These are phyloP conservation scores for Pythium folliculosum DNA, from an alignment of 352 stramenopile genomes.

Conservation along the genomic window DNA sequence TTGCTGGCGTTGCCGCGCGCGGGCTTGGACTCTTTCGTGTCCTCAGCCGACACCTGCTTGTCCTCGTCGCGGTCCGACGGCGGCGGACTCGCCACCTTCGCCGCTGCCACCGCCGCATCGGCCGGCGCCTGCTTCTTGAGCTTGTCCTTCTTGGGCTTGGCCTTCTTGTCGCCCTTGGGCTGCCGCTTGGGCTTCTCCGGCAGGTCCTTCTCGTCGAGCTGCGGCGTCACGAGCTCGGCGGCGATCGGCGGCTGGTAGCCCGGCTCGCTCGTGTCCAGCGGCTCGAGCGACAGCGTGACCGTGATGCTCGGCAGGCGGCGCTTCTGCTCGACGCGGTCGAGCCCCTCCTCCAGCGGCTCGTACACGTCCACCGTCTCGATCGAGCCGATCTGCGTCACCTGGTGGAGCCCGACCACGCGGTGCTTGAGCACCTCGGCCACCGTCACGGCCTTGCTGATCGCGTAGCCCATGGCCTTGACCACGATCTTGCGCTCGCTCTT, in stretches of 20 bases:
- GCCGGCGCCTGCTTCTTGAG: conserved; percentile 18
- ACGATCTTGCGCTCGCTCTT: conserved; percentile 64
- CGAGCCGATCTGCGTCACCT: conserved; percentile 78
- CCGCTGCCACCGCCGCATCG: background rate
- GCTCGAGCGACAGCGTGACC: conserved; percentile 72
- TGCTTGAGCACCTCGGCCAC: conserved; percentile 87
- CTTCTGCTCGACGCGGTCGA: conserved; percentile 76
- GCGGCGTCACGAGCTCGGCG: conserved; percentile 44
- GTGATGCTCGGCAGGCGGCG: conserved; percentile 75
- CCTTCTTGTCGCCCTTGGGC: conserved; percentile 18
- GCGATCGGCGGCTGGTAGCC: conserved; percentile 80
- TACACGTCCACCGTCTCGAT: conserved; percentile 84
- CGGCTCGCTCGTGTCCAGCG: conserved; percentile 52
- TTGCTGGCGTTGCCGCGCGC: conserved; percentile 12
- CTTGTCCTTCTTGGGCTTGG: conserved; percentile 33
- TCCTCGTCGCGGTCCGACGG: conserved; percentile 25
- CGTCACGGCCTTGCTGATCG: conserved; percentile 85
- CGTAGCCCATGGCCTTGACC: conserved; percentile 82
- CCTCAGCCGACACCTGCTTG: conserved; percentile 29
- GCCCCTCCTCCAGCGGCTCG: conserved; percentile 82
- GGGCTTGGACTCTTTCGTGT: conserved; percentile 24
- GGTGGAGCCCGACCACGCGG: conserved; percentile 66
- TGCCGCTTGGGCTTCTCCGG: conserved; percentile 27
- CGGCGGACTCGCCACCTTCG: background rate
- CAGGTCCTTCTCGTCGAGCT: conserved; percentile 36